Evolutionary conservation across 805 yeast species (phyloP).

Genomic region (Lipomyces chichibuensis): DNA sequence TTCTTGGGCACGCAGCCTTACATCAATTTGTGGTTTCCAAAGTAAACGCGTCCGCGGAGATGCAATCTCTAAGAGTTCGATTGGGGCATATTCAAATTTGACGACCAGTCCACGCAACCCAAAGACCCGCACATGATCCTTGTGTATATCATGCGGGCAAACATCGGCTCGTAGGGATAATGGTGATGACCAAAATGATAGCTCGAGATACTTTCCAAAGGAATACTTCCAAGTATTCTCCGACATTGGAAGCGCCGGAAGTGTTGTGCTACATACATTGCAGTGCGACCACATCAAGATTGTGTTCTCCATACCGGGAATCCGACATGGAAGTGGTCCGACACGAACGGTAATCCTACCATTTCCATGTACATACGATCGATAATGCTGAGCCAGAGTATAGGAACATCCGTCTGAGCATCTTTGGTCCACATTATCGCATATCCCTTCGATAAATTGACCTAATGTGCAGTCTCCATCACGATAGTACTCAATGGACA

Average conservation of each 20-base stretch:
- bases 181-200: slow-evolving; percentile 72
- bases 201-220: slow-evolving; percentile 88
- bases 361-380: slow-evolving; percentile 85
- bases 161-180: slow-evolving; percentile 61
- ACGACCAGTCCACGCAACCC: slow-evolving; percentile 79
- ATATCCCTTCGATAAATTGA: slow-evolving; percentile 78
- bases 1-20: slow-evolving; percentile 66
- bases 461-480: slow-evolving; percentile 91
- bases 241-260: slow-evolving; percentile 80
- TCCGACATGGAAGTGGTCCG: slow-evolving; percentile 59
- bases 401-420: slow-evolving; percentile 87
- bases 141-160: slow-evolving; percentile 80
- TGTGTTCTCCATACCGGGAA: slow-evolving; percentile 65
- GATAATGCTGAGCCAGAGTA: slow-evolving; percentile 68
- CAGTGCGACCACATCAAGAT: slow-evolving; percentile 92
- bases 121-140: slow-evolving; percentile 81
- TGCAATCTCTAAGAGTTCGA: slow-evolving; percentile 76
- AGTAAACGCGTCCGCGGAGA: slow-evolving; percentile 72
- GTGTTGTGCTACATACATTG: slow-evolving; percentile 69
- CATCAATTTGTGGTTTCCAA: slow-evolving; percentile 74
- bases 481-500: slow-evolving; percentile 83
- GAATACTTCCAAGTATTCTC: slow-evolving; percentile 88
- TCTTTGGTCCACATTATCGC: slow-evolving; percentile 62
- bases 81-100: slow-evolving; percentile 71
- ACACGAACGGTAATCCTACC: slow-evolving; percentile 79